Percentiles rank a stretch among this genome's conserved stretches.
Conservation (phyloP, 2,329 filamentous ascomycete species). For the Ophioceras dolichostomum region DNA sequence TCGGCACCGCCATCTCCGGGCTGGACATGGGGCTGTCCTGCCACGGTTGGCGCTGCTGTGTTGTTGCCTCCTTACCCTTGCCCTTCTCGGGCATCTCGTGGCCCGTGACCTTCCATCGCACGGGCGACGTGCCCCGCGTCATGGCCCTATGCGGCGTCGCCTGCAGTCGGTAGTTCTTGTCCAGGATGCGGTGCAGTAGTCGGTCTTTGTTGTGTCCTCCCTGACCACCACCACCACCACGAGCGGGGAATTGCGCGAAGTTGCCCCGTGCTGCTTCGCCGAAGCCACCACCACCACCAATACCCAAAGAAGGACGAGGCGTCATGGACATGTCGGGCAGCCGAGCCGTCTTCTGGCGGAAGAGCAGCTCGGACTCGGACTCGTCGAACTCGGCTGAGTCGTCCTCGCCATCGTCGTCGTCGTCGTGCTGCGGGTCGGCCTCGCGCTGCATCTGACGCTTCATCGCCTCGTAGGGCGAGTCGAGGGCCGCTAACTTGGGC, state of each 20-base stretch:
- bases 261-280: no score
- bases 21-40: constrained; percentile 51
- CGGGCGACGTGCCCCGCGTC: constrained; percentile 29
- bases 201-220: constrained; percentile 48
- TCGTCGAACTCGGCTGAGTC: constrained; percentile 23
- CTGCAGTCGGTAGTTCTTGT: constrained; percentile 90
- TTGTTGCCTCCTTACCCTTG: constrained; percentile 19
- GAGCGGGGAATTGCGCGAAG: no score
- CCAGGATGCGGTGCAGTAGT: constrained; percentile 78
- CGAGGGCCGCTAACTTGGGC: constrained; percentile 50
- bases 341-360: constrained; percentile 37
- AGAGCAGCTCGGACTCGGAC: constrained; percentile 29
- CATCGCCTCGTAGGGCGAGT: constrained; percentile 66
- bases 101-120: constrained; percentile 25
- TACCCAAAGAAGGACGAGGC: constrained; percentile 37
- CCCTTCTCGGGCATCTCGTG: constrained; percentile 9
- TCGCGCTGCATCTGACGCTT: constrained; percentile 47
- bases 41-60: constrained; percentile 25
- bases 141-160: constrained; percentile 66
- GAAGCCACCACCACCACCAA: constrained; percentile 7
- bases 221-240: constrained; percentile 6
- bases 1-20: constrained; percentile 68
- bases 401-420: constrained; percentile 20
- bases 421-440: constrained; percentile 13
- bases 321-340: constrained; percentile 52